Percentiles rank a stretch among this genome's conserved stretches.
Conservation (phyloP, 192 early-diverging fungal species). For the Rhizoclosmatium sp. region DNA sequence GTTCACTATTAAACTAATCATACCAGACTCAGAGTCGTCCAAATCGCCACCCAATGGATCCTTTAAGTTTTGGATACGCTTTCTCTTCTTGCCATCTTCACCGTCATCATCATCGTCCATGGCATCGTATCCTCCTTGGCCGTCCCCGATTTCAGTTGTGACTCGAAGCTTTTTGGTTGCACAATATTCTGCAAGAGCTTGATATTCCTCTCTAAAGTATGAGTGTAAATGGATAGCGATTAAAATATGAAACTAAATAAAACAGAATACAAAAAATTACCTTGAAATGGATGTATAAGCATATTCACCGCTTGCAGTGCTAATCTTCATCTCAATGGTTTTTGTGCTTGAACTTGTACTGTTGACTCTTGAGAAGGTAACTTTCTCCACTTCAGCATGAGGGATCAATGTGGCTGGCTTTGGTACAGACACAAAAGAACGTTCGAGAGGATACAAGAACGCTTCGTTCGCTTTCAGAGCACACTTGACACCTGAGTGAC, state of each 20-base stretch:
- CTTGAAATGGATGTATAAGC: slow-evolving; percentile 89
- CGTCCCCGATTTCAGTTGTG: slow-evolving; percentile 43
- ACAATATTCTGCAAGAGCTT: slow-evolving; percentile 82
- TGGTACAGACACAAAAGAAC: slow-evolving; percentile 91
- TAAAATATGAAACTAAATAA: slow-evolving; percentile 9
- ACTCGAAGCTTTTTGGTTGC: slow-evolving; percentile 70
- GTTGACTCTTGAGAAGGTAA: slow-evolving; percentile 87
- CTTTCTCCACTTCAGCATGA: slow-evolving; percentile 80
- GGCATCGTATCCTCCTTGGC: slow-evolving; percentile 55
- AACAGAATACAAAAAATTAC: slow-evolving; percentile 19
- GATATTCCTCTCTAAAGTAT: slow-evolving; percentile 80
- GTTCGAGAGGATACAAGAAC: slow-evolving; percentile 91
- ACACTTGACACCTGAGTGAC: slow-evolving; percentile 85
- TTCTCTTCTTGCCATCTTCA: slow-evolving; percentile 32
- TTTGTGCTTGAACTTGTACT: slow-evolving; percentile 54
- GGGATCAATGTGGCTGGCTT: slow-evolving; percentile 93
- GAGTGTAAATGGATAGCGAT: slow-evolving; percentile 15
- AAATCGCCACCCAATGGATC: slow-evolving; percentile 28
- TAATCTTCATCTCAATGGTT: slow-evolving; percentile 96
- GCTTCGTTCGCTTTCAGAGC: slow-evolving; percentile 98
- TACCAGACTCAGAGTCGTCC: slow-evolving; percentile 41
- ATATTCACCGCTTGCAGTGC: slow-evolving; percentile 81
- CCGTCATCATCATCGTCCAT: slow-evolving; percentile 41
- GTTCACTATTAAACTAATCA: slow-evolving; percentile 3
- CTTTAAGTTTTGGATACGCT: slow-evolving; percentile 17